A percentile compares a stretch with the other conserved stretches of the same genome.
Evolutionary conservation across 495 filamentous ascomycete genomes (phyloP).

Genomic region (Entonaema liquescens): DNA sequence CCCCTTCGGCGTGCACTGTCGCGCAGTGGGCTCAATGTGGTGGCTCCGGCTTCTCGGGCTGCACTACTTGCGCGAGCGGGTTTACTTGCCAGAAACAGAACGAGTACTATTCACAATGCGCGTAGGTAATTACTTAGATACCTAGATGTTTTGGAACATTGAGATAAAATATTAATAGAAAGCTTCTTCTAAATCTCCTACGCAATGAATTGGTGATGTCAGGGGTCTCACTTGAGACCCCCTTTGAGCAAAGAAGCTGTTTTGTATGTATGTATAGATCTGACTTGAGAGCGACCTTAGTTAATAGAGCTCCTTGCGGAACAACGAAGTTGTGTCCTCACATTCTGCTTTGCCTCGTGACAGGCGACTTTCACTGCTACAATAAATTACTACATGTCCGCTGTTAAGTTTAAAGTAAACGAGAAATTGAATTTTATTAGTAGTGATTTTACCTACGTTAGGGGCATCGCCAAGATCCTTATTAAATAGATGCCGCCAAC

Average conservation of each 20-base stretch:
- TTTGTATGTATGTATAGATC: too few relatives aligned
- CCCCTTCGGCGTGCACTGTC: conserved; percentile 29
- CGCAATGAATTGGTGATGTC: background rate
- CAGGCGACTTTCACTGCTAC: too few relatives aligned
- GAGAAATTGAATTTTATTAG: background rate
- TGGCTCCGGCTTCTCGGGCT: conserved; percentile 57
- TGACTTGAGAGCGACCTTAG: too few relatives aligned
- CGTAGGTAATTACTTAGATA: conserved; percentile 5
- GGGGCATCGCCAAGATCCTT: too few relatives aligned
- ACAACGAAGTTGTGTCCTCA: too few relatives aligned
- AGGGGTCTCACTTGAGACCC: too few relatives aligned
- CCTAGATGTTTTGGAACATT: background rate
- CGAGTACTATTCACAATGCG: conserved; percentile 42
- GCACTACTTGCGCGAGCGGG: conserved; percentile 55
- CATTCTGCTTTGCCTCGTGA: too few relatives aligned
- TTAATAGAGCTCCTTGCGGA: too few relatives aligned
- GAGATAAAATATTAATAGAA: background rate
- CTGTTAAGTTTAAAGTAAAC: too few relatives aligned
- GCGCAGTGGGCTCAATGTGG: conserved; percentile 59
- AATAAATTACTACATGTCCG: too few relatives aligned
- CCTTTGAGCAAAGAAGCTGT: too few relatives aligned
- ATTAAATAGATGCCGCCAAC: too few relatives aligned
- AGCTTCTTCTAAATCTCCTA: background rate
- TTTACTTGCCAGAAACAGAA: conserved; percentile 51
- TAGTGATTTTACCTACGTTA: background rate